Percentiles rank a stretch among this genome's conserved stretches.
Evolutionary conservation across 768 basidiomycete genomes (phyloP).

Genomic region (Serendipita vermifera): DNA sequence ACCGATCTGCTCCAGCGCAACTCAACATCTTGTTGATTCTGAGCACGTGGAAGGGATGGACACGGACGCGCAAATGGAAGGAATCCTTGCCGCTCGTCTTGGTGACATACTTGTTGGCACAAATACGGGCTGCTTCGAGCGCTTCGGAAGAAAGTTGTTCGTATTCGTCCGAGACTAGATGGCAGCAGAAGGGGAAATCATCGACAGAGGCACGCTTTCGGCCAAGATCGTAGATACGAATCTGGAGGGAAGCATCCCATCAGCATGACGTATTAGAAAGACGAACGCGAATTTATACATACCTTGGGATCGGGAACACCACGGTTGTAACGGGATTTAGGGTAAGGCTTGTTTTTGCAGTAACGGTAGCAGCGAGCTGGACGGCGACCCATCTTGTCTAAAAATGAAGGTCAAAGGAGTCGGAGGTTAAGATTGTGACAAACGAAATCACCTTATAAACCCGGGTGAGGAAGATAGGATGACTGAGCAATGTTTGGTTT

Average conservation of each 20-base stretch:
- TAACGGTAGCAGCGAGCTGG: constrained; percentile 97
- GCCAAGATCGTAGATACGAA: constrained; percentile 91
- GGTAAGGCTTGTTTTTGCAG: constrained; percentile 99
- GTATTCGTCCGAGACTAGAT: constrained; percentile 95
- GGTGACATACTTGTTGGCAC: constrained; percentile 98
- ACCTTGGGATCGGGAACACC: constrained; percentile 96
- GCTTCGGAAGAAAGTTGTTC: constrained; percentile 94
- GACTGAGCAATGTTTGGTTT: too few species aligned
- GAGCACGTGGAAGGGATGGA: constrained; percentile 97
- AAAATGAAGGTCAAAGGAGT: not conserved
- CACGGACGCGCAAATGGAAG: constrained; percentile 94
- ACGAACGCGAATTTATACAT: constrained; percentile 14
- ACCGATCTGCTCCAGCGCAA: constrained; percentile 98
- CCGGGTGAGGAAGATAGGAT: too few species aligned
- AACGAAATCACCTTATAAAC: too few species aligned
- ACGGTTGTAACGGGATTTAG: constrained; percentile 91
- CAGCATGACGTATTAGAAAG: not conserved
- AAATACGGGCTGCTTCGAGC: constrained; percentile 95
- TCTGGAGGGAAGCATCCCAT: constrained; percentile 38
- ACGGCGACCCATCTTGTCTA: constrained; percentile 81
- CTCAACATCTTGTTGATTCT: constrained; percentile 99
- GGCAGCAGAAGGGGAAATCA: constrained; percentile 95
- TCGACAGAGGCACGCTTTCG: constrained; percentile 93
- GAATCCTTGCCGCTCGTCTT: constrained; percentile 98
- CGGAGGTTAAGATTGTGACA: too few species aligned